phyloP scores from a whole-genome alignment of 2,329 filamentous ascomycete species.

The Ophiognomonia clavigignenti-juglandacearum region DNA sequence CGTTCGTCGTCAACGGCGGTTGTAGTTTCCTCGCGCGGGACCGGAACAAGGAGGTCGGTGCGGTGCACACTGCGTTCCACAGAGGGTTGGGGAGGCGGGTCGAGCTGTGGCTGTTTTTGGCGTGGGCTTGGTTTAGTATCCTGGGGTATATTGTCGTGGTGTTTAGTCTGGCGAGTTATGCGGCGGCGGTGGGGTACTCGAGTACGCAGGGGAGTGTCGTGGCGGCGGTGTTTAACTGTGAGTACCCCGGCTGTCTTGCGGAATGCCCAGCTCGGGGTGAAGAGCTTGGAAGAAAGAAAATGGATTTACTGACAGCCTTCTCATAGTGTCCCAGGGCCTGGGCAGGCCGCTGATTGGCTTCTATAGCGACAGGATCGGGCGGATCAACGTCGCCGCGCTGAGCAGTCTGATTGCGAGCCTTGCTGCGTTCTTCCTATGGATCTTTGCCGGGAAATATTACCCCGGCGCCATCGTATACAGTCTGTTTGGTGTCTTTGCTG shows the following conservation, averaged over 20 bases:
- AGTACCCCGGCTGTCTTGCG: no score
- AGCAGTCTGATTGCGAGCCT: constrained; percentile 62
- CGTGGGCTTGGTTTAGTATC: constrained; percentile 67
- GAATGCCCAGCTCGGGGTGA: no score
- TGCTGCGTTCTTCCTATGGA: constrained; percentile 68
- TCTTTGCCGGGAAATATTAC: constrained; percentile 58
- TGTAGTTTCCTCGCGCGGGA: constrained; percentile 63
- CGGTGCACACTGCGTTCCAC: constrained; percentile 64
- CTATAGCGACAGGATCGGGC: constrained; percentile 63
- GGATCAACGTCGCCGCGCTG: constrained; percentile 66
- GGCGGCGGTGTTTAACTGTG: constrained; percentile 67
- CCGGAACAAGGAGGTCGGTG: constrained; percentile 65
- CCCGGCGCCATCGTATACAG: constrained; percentile 68
- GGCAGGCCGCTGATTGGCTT: constrained; percentile 70
- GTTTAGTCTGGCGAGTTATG: constrained; percentile 72
- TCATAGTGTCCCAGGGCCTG: constrained; percentile 53
- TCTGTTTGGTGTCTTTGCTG: constrained; percentile 63
- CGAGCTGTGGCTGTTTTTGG: constrained; percentile 61
- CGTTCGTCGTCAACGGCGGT: constrained; percentile 58
- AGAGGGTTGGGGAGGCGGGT: constrained; percentile 52
- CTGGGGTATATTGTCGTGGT: constrained; percentile 72
- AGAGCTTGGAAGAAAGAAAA: background rate
- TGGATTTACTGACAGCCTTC: background rate
- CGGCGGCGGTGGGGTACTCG: constrained; percentile 60
- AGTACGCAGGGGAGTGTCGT: constrained; percentile 65